These are phyloP conservation scores for Cutaneotrichosporon mucoides DNA, from an alignment of 1,284 basidiomycete genomes.

Conservation along the genomic window DNA sequence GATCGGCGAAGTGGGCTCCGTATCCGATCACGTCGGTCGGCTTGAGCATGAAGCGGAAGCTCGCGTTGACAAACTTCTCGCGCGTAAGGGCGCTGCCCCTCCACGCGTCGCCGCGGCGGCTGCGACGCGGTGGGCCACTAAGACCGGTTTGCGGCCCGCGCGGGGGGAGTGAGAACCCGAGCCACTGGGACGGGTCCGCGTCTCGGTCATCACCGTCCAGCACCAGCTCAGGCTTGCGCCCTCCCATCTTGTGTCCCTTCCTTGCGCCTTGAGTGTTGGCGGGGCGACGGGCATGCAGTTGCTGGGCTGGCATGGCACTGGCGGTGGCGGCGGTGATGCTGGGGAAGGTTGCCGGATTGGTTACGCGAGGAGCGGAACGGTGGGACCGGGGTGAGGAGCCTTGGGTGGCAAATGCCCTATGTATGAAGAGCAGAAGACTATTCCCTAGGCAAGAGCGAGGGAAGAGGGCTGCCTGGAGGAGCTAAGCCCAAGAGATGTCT, in stretches of 20 bases:
- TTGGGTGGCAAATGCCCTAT: constrained; percentile 4
- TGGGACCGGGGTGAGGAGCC: not conserved
- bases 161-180: constrained; percentile 79
- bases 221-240: constrained; percentile 29
- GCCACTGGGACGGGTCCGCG: constrained; percentile 46
- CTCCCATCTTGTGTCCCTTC: constrained; percentile 5
- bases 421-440: too few species aligned
- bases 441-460: too few species aligned
- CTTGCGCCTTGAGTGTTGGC: constrained; percentile 3
- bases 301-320: constrained; percentile 3
- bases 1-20: constrained; percentile 91
- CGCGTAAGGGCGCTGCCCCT: constrained; percentile 64
- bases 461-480: too few species aligned
- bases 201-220: constrained; percentile 14
- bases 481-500: not conserved
- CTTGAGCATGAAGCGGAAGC: constrained; percentile 90
- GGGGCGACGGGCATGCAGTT: constrained; percentile 6
- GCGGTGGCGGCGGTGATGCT: not conserved
- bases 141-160: constrained; percentile 54
- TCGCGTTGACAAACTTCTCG: constrained; percentile 88
- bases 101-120: constrained; percentile 59
- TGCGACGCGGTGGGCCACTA: constrained; percentile 54
- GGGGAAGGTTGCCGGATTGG: too few species aligned
- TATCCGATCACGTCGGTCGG: constrained; percentile 72
- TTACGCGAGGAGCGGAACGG: too few species aligned